A percentile compares a stretch with the other conserved stretches of the same genome.
Conservation (phyloP, 192 early-diverging fungal species). For the Podila clonocystis region DNA sequence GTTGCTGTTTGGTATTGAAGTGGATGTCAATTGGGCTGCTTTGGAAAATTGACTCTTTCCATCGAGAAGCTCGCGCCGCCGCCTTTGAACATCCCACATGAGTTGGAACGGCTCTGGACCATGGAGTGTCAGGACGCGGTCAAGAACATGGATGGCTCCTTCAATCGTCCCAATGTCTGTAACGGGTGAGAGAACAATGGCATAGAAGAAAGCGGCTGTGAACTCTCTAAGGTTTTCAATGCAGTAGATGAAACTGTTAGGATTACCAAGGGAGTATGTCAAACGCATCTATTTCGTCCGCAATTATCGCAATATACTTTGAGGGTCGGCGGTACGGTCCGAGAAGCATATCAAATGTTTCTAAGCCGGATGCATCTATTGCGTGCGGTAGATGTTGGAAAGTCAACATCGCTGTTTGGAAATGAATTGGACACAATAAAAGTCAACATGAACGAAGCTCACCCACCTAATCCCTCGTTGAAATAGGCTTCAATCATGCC, state of each 20-base stretch:
- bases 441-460: not conserved
- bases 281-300: no score
- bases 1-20: not conserved
- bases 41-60: conserved; percentile 26
- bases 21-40: not conserved
- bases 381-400: not conserved
- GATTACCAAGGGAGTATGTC: no score
- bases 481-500: conserved; percentile 34
- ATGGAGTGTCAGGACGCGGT: conserved; percentile 34
- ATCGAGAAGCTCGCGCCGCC: conserved; percentile 36
- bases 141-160: conserved; percentile 35
- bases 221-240: conserved; percentile 18
- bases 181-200: conserved; percentile 33
- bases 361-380: conserved; percentile 38
- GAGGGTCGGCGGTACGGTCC: conserved; percentile 39
- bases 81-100: conserved; percentile 40
- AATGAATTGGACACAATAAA: no score
- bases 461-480: conserved; percentile 41
- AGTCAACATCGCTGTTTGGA: not conserved
- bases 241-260: no score
- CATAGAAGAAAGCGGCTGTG: conserved; percentile 36
- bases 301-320: conserved; percentile 10
- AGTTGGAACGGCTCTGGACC: conserved; percentile 32
- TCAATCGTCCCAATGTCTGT: conserved; percentile 40
- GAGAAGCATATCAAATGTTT: conserved; percentile 37